Evolutionary conservation across 192 early-diverging fungal species (phyloP), one percentile per base, ranked within the genome.

Genomic region (Phlyctochytrium arcticum): DNA sequence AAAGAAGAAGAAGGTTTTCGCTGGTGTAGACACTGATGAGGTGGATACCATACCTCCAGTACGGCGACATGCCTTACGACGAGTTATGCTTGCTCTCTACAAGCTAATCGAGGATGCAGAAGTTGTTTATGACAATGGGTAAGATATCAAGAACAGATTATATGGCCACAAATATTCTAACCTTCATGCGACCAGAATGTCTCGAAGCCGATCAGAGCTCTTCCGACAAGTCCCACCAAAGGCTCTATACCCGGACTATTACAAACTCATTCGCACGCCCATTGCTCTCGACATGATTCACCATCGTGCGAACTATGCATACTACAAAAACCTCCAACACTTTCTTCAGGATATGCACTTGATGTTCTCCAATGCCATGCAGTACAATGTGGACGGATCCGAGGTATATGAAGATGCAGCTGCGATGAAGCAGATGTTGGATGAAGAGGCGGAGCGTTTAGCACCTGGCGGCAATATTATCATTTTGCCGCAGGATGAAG

Each of bases 341-440:
- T 95, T 94, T 72, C 75, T 79, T 49, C 77, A 83, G 19, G 96
- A 98, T 72, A 91, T 92, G 64, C 68, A 84, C 57, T 76, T 90
- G 23, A 92, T 98, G 89, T 93, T 92, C 59, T 64, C 89, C 71
- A 98, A 98, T 61, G 96, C 96, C 6, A 85, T 85, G 69, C 90
- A 80, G 4, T 98, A 92, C 74, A 98, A 98, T 69, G 79, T 89
- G 71, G 89, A 93, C 59, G 91, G 88, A 9, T 94, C 91, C n/a
- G 77, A 83, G 54, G 90, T 98, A 0, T 96, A 89, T 74, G 77
- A 87, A n/a, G 94, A 98, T 71, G 94, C 96, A 9, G 75, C 85
- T 34, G 70, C 69, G 54, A 69, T 90, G 73, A 73, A 83, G 60
- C 30, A 26, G 2, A 33, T 57, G 19, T 54, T 70, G 17, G 69